Conservation (phyloP, 331 rosid genomes). For the Pyrus hybrid region DNA sequence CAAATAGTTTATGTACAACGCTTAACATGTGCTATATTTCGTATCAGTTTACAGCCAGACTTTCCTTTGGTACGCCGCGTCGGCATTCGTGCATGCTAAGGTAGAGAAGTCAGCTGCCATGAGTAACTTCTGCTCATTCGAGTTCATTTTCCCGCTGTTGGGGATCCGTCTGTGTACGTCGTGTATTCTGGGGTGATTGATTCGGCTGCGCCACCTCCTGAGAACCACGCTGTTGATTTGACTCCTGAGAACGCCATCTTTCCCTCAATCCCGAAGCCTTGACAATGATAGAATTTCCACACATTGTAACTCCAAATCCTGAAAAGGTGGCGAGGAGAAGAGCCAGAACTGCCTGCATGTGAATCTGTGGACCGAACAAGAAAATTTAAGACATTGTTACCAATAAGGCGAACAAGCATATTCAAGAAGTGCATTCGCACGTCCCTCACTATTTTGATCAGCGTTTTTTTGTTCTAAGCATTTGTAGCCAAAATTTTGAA, state of each 20-base stretch:
- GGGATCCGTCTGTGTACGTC: constrained; percentile 22
- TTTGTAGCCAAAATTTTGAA: not conserved
- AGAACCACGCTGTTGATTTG: constrained; percentile 22
- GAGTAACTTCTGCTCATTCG: constrained; percentile 13
- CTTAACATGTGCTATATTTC: not conserved
- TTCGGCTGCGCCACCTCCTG: constrained; percentile 3
- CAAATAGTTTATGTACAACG: not conserved
- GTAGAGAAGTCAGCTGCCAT: not conserved
- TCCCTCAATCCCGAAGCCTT: constrained; percentile 40
- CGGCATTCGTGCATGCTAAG: not conserved
- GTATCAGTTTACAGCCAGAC: constrained; percentile 9
- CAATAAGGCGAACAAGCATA: not conserved
- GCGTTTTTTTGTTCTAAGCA: not conserved
- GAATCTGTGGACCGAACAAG: constrained; percentile 32
- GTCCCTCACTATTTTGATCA: not conserved
- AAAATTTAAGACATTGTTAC: too few species aligned
- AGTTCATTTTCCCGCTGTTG: constrained; percentile 22
- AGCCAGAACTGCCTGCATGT: constrained; percentile 52
- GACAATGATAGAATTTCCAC: constrained; percentile 34
- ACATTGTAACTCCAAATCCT: constrained; percentile 68
- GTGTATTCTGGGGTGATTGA: constrained; percentile 24
- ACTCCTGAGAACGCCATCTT: constrained; percentile 15
- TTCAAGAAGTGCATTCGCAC: not conserved
- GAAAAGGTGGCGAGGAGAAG: constrained; percentile 58
- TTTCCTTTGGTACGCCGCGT: not conserved